A percentile compares a stretch with the other conserved stretches of the same genome.
Evolutionary conservation across 176 grass and related monocot species (phyloP).

Genomic region (Cenchrus purpureus): DNA sequence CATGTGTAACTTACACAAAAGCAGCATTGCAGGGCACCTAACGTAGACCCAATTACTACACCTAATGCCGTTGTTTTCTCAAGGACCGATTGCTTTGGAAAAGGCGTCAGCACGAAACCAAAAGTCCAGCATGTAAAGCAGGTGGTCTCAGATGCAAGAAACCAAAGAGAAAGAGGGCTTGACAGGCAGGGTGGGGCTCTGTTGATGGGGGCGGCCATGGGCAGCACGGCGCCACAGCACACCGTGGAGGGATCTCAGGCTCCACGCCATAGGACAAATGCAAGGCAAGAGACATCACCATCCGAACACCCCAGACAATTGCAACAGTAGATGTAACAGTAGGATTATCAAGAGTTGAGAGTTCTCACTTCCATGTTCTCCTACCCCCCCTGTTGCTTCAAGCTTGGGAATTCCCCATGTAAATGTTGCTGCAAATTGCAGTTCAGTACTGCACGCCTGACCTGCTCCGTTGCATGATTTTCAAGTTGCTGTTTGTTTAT

Average conservation of each 20-base stretch:
- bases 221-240: conserved; percentile 43
- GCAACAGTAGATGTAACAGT: conserved; percentile 26
- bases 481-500: conserved; percentile 1
- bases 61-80: conserved; percentile 41
- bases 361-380: conserved; percentile 24
- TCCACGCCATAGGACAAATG: conserved; percentile 39
- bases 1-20: conserved; percentile 48
- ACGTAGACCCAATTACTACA: conserved; percentile 29
- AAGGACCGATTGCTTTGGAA: conserved; percentile 44
- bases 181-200: conserved; percentile 35
- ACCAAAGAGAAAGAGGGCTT: conserved; percentile 31
- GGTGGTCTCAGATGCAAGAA: conserved; percentile 52
- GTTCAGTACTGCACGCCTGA: background rate
- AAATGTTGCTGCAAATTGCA: conserved; percentile 14
- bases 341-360: background rate
- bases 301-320: conserved; percentile 6
- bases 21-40: conserved; percentile 37
- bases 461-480: background rate
- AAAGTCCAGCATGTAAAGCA: conserved; percentile 55
- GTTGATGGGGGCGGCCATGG: conserved; percentile 40
- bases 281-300: conserved; percentile 30
- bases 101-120: conserved; percentile 40
- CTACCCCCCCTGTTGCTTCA: background rate
- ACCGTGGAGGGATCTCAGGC: conserved; percentile 34
- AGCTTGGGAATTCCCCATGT: conserved; percentile 16